phyloP scores from a whole-genome alignment of 306 rosid species.

The Nissolia schottii region DNA sequence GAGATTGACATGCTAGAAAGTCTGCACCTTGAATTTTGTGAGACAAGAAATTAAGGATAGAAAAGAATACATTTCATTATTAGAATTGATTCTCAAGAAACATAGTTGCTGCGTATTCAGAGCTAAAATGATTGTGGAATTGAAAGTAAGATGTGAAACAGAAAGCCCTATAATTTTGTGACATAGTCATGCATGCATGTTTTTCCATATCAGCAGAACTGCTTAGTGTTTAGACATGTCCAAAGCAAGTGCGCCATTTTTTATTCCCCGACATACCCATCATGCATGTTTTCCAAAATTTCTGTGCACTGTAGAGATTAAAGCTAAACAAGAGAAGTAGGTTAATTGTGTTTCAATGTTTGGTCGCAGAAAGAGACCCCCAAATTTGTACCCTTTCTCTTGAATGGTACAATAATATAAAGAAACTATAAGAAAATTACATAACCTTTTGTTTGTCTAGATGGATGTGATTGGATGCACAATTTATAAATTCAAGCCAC shows the following conservation, averaged over 20 bases:
- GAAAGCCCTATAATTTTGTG: not conserved
- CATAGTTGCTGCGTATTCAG: not conserved
- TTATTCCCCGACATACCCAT: slow-evolving; percentile 6
- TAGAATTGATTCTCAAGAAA: not conserved
- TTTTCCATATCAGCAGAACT: not conserved
- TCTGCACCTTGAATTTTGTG: not conserved
- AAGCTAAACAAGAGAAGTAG: not conserved
- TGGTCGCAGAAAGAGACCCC: slow-evolving; percentile 28
- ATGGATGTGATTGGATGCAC: slow-evolving; percentile 8
- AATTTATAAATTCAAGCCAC: not conserved
- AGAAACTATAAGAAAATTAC: not conserved
- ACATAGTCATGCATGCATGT: slow-evolving; percentile 1
- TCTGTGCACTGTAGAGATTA: slow-evolving; percentile 1
- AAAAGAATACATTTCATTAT: not conserved
- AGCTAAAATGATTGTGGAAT: not conserved
- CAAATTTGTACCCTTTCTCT: not conserved
- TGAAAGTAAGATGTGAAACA: not conserved
- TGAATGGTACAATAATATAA: not conserved
- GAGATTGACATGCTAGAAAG: slow-evolving; percentile 8
- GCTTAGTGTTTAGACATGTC: not conserved
- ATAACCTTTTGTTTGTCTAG: slow-evolving; percentile 14
- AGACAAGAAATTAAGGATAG: slow-evolving; percentile 12
- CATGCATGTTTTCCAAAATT: slow-evolving; percentile 23
- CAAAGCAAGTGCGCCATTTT: not conserved
- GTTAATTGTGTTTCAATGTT: not conserved